Conservation (phyloP, 2,329 filamentous ascomycete genomes). For the Colletotrichum scovillei region DNA sequence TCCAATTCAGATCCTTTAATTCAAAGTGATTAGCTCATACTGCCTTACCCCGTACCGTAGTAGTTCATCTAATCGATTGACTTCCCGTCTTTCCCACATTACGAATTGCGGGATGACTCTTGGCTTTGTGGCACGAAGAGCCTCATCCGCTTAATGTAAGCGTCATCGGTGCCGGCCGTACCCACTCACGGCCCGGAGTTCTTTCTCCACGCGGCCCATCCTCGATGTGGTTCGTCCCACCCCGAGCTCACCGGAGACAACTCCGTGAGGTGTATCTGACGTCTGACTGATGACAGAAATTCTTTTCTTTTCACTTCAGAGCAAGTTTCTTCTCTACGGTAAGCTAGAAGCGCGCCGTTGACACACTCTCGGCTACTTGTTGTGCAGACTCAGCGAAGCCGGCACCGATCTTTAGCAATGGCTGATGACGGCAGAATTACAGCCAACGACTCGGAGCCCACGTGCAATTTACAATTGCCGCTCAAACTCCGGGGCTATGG, state of each 20-base stretch:
- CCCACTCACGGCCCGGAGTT: slow-evolving; percentile 9
- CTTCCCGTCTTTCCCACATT: neutral
- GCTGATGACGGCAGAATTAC: slow-evolving; percentile 33
- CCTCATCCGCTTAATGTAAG: slow-evolving; percentile 16
- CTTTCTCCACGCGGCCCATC: neutral
- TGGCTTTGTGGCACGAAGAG: neutral
- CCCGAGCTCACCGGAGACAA: slow-evolving; percentile 1
- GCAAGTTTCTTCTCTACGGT: neutral
- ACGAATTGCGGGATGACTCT: neutral
- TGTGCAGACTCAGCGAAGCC: neutral
- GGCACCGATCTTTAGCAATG: neutral
- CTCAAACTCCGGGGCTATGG: neutral
- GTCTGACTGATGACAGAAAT: slow-evolving; percentile 7
- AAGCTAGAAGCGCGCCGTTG: neutral
- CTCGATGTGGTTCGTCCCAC: neutral
- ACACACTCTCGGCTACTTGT: too few species aligned
- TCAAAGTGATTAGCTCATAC: neutral
- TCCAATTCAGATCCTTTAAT: neutral
- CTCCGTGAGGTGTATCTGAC: slow-evolving; percentile 24
- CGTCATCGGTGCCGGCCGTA: slow-evolving; percentile 16
- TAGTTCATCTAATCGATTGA: slow-evolving; percentile 4
- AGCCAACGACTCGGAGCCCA: slow-evolving; percentile 17
- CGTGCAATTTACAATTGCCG: neutral
- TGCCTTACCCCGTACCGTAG: neutral
- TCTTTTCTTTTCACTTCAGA: neutral